Evolutionary conservation across 1,139 yeast species (phyloP), one percentile per base, ranked within the genome.

Genomic region (Tardiomyces blankii): DNA sequence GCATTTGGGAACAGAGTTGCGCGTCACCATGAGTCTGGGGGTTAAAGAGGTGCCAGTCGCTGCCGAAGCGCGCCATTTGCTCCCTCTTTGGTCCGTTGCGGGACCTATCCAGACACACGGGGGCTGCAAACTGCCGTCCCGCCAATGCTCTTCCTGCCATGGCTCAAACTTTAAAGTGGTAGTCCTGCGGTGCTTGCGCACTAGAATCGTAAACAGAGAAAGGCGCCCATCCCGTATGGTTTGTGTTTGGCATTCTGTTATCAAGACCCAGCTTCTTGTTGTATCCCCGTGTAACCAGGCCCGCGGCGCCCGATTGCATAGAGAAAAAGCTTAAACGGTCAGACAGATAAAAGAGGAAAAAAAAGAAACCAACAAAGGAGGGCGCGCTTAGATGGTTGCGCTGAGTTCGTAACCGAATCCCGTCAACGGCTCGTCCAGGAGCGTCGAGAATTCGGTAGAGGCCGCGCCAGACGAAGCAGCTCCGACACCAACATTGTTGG

Each of bases 31-130:
- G 5, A 5, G 16, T 13, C 35, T 14, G 9, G 16, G 11, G 4
- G 9, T 30, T 5, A 30, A 12, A 30, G 16, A 13, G 35, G 16
- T n/a, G 42, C 42, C 21, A 25, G 42, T 40, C 42, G 42, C 42
- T 25, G 42, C 38, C 42, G 42, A 28, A 28, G 42, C 42, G 38
- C 42, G 42, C 42, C 42, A 27, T 28, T 21, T 12, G 23, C 33
- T 35, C 39, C 21, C 35, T 13, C n/a, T 30, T 12, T 30, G 35
- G 35, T 30, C 35, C 16, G 4, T 21, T 21, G 25, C 25, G 35
- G 16, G 35, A 30, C 35, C 35, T 12, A 30, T 30, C n/a, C 16
- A 14, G 4, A 30, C n/a, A 30, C 35, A 7, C 11, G 35, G 35
- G 35, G 35, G 35, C 35, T 30, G 35, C 35, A 30, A 30, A 30